Base-by-base conservation (phyloP, 1,139 yeast species). In the Casaregolazyma lundiana region DNA sequence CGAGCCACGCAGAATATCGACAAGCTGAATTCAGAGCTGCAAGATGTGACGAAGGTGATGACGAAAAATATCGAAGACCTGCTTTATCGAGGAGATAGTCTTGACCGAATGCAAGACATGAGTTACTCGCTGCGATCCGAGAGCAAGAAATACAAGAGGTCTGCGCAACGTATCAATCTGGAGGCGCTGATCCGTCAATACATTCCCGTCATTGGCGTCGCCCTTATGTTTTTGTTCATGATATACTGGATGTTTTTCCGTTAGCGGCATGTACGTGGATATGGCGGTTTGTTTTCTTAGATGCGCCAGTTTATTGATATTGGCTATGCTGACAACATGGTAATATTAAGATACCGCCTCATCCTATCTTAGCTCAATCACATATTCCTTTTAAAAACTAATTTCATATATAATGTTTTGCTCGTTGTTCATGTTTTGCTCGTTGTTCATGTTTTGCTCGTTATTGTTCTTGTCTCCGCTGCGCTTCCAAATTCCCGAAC, bases 31-130 rank as follows among this genome's bases (percentile, higher is more conserved):
- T 78, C 79, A 44, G 98, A 94, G 59, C 73, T 92, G 56, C 89
- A 86, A 44, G 98, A 94, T 59, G 98, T 94, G 43, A 89, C 92
- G 57, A 81, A 86, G 57, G 95, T 92, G 50, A 87, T 92, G 96
- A 88, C 96, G 49, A 90, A 90, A 60, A 92, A 92, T 65, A 92
- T 92, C 49, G 97, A 92, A 64, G 98, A 92, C 65, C 71, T 92
- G 58, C 73, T 92, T 41, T 90, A 92, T 67, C 77, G 99, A 61
- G 99, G 99, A 9, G 97, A 92, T 62, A 84, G 92, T 11, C 76
- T 92, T 57, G 97, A 92, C 66, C 82, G 67, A 42, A 87, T 92
- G 95, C 81, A 89, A 53, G 97, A 92, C 63, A 74, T 92, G 62
- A 86, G 96, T 29, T 79, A 84, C 17, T 77, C 83, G 43, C 75